Conservation (phyloP, 2,329 filamentous ascomycete species). For the Aspergillus tanneri region DNA sequence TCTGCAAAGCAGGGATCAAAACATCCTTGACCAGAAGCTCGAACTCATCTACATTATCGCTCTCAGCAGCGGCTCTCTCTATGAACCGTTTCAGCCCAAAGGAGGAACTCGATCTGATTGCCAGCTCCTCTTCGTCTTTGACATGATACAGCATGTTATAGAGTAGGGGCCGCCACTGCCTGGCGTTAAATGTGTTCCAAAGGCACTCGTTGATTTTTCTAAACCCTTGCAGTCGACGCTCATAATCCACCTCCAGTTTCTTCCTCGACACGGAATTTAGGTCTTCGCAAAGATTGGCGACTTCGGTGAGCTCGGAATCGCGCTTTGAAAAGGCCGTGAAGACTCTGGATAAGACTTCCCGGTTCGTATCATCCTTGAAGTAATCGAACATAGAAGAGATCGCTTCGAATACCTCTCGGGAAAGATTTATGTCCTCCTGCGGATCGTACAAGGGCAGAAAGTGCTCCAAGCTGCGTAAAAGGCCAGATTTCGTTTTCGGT, state of each 20-base stretch:
- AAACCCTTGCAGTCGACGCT: conserved; percentile 75
- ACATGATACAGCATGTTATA: conserved; percentile 90
- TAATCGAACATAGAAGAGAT: conserved; percentile 83
- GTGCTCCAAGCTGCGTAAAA: conserved; percentile 76
- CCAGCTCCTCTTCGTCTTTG: conserved; percentile 81
- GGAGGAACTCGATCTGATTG: conserved; percentile 79
- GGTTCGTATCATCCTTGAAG: conserved; percentile 77
- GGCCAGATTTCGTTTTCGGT: conserved; percentile 75
- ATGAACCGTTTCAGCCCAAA: conserved; percentile 78
- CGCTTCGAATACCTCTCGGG: conserved; percentile 67
- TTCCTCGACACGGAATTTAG: conserved; percentile 75
- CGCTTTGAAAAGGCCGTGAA: conserved; percentile 68
- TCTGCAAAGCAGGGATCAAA: conserved; percentile 72
- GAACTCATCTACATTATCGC: conserved; percentile 44
- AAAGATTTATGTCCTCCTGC: conserved; percentile 57
- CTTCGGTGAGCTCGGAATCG: conserved; percentile 59
- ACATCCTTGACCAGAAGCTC: conserved; percentile 63
- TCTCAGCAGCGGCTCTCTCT: conserved; percentile 56
- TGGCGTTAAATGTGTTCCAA: conserved; percentile 60
- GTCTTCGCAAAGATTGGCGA: conserved; percentile 70
- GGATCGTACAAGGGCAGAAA: conserved; percentile 69
- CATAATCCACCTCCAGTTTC: conserved; percentile 82
- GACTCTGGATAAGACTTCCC: conserved; percentile 71
- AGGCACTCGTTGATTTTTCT: conserved; percentile 64
- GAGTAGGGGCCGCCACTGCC: conserved; percentile 83